Percentiles rank a stretch among this genome's conserved stretches.
Conservation (phyloP, 768 basidiomycete species). For the Lactifluus hygrophoroides region DNA sequence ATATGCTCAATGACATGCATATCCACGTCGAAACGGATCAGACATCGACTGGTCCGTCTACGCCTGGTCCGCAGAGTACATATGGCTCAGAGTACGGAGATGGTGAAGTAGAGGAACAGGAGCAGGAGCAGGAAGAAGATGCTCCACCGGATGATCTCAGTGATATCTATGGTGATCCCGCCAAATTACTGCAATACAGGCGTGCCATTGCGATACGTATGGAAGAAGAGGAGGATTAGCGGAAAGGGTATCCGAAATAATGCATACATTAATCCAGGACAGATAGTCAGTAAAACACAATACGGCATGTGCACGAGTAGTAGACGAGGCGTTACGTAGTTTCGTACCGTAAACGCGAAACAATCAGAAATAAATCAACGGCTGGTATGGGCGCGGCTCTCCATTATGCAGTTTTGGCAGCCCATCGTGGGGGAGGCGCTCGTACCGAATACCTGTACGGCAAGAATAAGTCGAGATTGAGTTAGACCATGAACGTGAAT, state of each 20-base stretch:
- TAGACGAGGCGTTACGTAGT: background rate
- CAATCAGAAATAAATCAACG: background rate
- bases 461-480: background rate
- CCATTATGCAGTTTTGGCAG: background rate
- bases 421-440: slow-evolving; percentile 28
- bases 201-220: slow-evolving; percentile 16
- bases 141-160: slow-evolving; percentile 6
- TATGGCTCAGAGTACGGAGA: slow-evolving; percentile 18
- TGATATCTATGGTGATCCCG: slow-evolving; percentile 13
- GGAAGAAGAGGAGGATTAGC: slow-evolving; percentile 18
- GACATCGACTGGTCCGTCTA: slow-evolving; percentile 19
- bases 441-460: slow-evolving; percentile 23
- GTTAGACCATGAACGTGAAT: background rate
- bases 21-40: slow-evolving; percentile 12
- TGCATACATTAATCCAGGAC: too few relatives aligned
- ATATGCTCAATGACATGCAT: slow-evolving; percentile 11
- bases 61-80: slow-evolving; percentile 15
- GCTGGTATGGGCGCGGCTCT: too few relatives aligned
- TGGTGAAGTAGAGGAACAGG: slow-evolving; percentile 6
- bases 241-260: background rate
- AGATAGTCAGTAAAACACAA: too few relatives aligned
- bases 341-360: background rate
- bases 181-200: slow-evolving; percentile 13
- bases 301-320: slow-evolving; percentile 4
- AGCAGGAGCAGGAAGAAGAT: slow-evolving; percentile 17